Evolutionary conservation across 306 rosid species (phyloP), one percentile per base, ranked within the genome.

Genomic region (Mimosa pudica): DNA sequence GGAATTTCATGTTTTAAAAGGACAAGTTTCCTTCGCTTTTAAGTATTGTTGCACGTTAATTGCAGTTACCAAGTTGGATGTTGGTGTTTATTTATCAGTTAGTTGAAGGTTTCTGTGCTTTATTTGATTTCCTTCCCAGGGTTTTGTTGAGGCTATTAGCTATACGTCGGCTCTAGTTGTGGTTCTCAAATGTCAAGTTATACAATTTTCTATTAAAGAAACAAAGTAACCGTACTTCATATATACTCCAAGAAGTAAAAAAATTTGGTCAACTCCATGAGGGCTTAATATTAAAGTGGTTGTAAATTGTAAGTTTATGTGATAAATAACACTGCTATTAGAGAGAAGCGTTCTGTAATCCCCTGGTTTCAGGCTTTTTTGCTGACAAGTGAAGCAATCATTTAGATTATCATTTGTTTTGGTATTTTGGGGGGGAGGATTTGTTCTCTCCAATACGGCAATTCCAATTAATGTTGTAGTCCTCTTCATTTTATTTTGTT

Each of bases 371-470:
- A 14, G 70, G 52, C 66, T 67, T 58, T 46, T 75, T 20, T 35
- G 73, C 71, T 64, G 75, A 60, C 24, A 81, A 30, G 77, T 18
- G 65, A 16, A 24, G 11, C 32, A 76, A 64, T 36, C 55, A 73
- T 69, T 63, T 45, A 2, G 60, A 68, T 41, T 18, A 2, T 70
- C 42, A 65, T 8, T 10, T 73, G 44, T 44, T 77, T 7, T 7
- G 67, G 17, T 70, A 32, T 24, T 61, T 65, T 49, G 63, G 66
- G 52, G 66, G 66, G 72, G 52, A 36, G 62, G 58, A 69, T 17
- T 35, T 54, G 38, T 38, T 35, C 71, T 11, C 47, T 46, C 44
- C 46, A 54, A 51, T 32, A 47, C 66, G 12, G 62, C 47, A 18
- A 54, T 49, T 42, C 51, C 57, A 65, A 18, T 24, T 44, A 79